Evolutionary conservation across 352 stramenopile genomes (phyloP).

Genomic region (Globisporangium cystogenes): DNA sequence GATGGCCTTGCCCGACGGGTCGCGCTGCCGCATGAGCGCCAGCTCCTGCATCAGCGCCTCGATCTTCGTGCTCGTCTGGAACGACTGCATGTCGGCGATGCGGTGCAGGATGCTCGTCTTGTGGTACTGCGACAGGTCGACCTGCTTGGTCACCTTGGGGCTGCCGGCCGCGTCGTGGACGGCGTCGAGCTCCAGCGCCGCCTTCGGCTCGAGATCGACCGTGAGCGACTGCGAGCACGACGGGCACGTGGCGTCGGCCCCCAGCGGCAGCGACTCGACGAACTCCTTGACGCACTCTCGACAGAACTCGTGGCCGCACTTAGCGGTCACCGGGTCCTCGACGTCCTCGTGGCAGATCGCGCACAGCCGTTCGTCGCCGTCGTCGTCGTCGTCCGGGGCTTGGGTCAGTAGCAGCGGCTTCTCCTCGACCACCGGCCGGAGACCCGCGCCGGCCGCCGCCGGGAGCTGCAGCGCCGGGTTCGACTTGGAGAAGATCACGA

Average conservation of each 20-base stretch:
- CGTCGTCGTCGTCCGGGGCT: slow-evolving; percentile 17
- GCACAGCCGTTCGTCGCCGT: slow-evolving; percentile 45
- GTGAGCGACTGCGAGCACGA: slow-evolving; percentile 82
- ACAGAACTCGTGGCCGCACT: slow-evolving; percentile 92
- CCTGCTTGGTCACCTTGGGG: slow-evolving; percentile 1
- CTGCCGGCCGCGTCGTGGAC: slow-evolving; percentile 4
- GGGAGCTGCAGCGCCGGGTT: slow-evolving; percentile 75
- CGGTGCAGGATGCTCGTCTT: slow-evolving; percentile 65
- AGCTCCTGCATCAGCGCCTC: slow-evolving; percentile 97
- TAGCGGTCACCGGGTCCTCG: slow-evolving; percentile 86
- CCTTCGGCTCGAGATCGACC: slow-evolving; percentile 58
- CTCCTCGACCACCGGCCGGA: slow-evolving; percentile 51
- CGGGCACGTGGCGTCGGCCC: slow-evolving; percentile 60
- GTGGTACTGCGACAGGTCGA: slow-evolving; percentile 57
- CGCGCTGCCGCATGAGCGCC: slow-evolving; percentile 89
- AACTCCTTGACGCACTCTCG: slow-evolving; percentile 79
- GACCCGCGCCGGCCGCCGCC: slow-evolving; percentile 9
- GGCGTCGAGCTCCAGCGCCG: slow-evolving; percentile 7
- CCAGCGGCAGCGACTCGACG: slow-evolving; percentile 63
- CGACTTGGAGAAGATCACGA: slow-evolving; percentile 91
- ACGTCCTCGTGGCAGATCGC: slow-evolving; percentile 92
- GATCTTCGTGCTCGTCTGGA: slow-evolving; percentile 96
- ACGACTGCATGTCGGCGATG: slow-evolving; percentile 56
- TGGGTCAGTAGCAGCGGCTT: slow-evolving; percentile 39
- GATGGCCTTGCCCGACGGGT: slow-evolving; percentile 96